Evolutionary conservation across 1,284 basidiomycete genomes (phyloP).

Genomic region (Ustilago sp.): DNA sequence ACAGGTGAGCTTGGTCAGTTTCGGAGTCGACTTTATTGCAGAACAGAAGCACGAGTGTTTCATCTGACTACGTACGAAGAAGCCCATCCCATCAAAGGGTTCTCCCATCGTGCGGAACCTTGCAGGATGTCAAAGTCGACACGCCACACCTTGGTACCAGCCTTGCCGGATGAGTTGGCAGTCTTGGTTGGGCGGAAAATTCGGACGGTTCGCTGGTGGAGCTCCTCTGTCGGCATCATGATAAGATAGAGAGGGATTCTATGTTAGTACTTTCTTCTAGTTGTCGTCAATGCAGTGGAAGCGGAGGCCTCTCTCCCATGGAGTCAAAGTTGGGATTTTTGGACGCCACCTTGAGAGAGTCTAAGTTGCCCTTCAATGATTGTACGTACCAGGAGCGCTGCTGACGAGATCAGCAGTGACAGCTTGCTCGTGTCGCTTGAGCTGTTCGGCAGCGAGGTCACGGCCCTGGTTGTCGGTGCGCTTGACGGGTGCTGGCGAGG

Average conservation of each 20-base stretch:
- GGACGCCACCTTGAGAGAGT: background rate
- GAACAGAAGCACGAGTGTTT: background rate
- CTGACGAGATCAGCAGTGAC: constrained; percentile 56
- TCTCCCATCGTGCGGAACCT: constrained; percentile 94
- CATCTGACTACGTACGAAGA: constrained; percentile 52
- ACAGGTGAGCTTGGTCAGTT: background rate
- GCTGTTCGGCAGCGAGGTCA: constrained; percentile 58
- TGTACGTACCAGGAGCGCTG: constrained; percentile 57
- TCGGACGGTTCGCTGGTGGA: constrained; percentile 86
- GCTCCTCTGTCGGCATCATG: constrained; percentile 75
- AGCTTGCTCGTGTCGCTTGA: constrained; percentile 45
- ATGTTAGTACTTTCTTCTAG: background rate
- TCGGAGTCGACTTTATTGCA: background rate
- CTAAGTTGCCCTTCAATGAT: background rate
- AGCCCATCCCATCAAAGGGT: constrained; percentile 98
- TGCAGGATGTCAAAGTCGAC: constrained; percentile 93
- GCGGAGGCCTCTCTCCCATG: background rate
- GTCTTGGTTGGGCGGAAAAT: constrained; percentile 94
- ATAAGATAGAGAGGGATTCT: background rate
- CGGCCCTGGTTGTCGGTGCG: constrained; percentile 40
- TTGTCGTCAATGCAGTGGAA: background rate
- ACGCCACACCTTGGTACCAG: constrained; percentile 88
- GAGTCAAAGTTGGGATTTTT: background rate
- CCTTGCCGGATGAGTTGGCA: constrained; percentile 91
- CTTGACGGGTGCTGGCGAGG: constrained; percentile 37